Conservation (phyloP, 305 asterid genomes). For the Coffea humblotiana region DNA sequence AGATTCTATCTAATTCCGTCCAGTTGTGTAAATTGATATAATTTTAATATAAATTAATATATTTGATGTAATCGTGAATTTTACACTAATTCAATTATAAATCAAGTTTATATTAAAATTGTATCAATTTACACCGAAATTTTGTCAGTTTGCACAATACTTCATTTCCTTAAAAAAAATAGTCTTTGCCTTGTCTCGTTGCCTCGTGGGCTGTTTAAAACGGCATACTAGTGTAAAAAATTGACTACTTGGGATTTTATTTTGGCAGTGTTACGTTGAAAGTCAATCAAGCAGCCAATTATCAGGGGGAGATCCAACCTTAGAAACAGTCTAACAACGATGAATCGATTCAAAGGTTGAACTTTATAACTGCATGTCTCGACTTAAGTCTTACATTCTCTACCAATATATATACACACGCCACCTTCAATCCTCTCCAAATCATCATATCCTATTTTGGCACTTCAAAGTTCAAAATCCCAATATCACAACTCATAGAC, state of each 20-base stretch:
- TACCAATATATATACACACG: not conserved
- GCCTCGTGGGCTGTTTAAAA: slow-evolving; percentile 5
- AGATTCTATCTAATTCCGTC: too few species aligned
- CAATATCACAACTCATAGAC: too few species aligned
- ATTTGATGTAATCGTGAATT: too few species aligned
- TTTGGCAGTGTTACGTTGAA: not conserved
- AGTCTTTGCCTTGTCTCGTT: not conserved
- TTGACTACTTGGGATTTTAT: not conserved
- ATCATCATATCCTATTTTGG: too few species aligned
- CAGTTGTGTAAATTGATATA: too few species aligned
- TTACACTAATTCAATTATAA: too few species aligned
- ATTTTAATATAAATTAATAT: too few species aligned
- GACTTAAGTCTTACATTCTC: not conserved
- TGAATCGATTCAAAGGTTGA: slow-evolving; percentile 11
- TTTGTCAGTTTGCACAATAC: too few species aligned
- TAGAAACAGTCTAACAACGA: slow-evolving; percentile 10
- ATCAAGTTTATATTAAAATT: too few species aligned
- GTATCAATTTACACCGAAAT: too few species aligned
- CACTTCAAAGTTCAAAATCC: too few species aligned
- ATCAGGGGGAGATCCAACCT: not conserved
- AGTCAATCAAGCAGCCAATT: slow-evolving; percentile 6
- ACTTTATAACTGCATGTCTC: not conserved
- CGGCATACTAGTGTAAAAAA: not conserved
- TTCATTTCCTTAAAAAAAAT: not conserved
- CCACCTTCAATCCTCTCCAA: not conserved